Percentiles rank a stretch among this genome's conserved stretches.
These are phyloP conservation scores for Fusarium domesticum DNA, from an alignment of 2,329 filamentous ascomycete species.

Conservation along the genomic window DNA sequence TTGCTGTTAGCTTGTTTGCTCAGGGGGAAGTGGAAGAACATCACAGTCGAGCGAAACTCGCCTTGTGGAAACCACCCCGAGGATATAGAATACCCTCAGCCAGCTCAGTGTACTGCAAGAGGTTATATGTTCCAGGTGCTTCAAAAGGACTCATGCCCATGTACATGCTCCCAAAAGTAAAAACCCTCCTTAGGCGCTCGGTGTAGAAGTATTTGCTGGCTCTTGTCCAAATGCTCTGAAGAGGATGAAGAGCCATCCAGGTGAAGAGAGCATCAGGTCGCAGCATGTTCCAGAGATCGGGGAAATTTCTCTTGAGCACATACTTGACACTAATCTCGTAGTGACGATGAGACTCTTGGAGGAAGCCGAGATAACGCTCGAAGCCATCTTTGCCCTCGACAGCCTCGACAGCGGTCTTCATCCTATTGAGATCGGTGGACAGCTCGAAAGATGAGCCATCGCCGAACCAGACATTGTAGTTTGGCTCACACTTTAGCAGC, in stretches of 20 bases:
- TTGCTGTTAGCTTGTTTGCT: background rate
- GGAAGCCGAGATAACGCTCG: constrained; percentile 63
- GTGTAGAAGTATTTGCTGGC: constrained; percentile 67
- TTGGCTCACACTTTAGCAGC: constrained; percentile 69
- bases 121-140: constrained; percentile 69
- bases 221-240: constrained; percentile 66
- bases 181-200: constrained; percentile 65
- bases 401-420: constrained; percentile 70
- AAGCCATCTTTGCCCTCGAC: constrained; percentile 71
- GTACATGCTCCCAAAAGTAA: constrained; percentile 79
- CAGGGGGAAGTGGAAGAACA: background rate
- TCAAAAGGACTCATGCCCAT: constrained; percentile 79
- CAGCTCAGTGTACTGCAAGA: constrained; percentile 70
- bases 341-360: constrained; percentile 65
- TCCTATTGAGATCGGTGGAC: constrained; percentile 64
- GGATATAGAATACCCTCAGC: constrained; percentile 77
- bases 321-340: constrained; percentile 66
- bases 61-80: constrained; percentile 64
- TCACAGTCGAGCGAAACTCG: background rate
- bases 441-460: constrained; percentile 63
- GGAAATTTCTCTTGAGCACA: constrained; percentile 67
- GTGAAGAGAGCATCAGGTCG: constrained; percentile 57
- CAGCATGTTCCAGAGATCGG: constrained; percentile 54
- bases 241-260: constrained; percentile 62
- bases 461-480: constrained; percentile 72